These are phyloP conservation scores for Eucalyptus urophylla DNA, from an alignment of 345 rosid genomes.

Conservation along the genomic window DNA sequence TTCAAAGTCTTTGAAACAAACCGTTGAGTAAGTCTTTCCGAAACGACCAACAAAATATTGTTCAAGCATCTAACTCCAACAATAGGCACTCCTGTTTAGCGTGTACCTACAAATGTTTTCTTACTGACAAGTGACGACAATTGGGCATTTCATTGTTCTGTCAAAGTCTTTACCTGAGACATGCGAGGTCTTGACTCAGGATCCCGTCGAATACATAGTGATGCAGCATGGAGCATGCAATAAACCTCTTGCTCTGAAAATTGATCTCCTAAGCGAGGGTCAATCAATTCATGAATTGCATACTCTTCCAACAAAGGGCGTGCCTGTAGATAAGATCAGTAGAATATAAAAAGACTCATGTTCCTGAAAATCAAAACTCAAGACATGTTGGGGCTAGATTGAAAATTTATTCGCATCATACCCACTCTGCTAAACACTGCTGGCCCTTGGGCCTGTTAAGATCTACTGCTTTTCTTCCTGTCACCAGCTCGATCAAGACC, in stretches of 20 bases:
- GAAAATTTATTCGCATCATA: slow-evolving; percentile 2
- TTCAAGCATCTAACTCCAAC: not conserved
- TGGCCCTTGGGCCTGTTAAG: slow-evolving; percentile 89
- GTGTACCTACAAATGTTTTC: not conserved
- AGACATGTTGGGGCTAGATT: not conserved
- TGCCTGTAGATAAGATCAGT: slow-evolving; percentile 28
- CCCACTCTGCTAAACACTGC: slow-evolving; percentile 98
- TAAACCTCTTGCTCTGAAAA: slow-evolving; percentile 71
- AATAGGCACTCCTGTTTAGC: not conserved
- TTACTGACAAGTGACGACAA: not conserved
- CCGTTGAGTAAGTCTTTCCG: not conserved
- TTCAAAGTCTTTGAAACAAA: not conserved
- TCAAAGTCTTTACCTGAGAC: slow-evolving; percentile 64
- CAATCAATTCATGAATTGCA: slow-evolving; percentile 79
- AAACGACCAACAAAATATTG: not conserved
- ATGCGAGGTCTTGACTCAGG: slow-evolving; percentile 92
- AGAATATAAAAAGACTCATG: not conserved
- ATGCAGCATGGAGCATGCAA: slow-evolving; percentile 97
- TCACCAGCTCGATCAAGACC: slow-evolving; percentile 88
- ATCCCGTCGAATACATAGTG: slow-evolving; percentile 70
- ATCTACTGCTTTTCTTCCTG: slow-evolving; percentile 95
- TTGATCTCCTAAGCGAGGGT: slow-evolving; percentile 49
- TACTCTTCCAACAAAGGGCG: slow-evolving; percentile 81
- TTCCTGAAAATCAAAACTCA: not conserved
- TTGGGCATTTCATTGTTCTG: not conserved